Conservation (phyloP, 1,284 basidiomycete genomes). For the Leccinum huronense region DNA sequence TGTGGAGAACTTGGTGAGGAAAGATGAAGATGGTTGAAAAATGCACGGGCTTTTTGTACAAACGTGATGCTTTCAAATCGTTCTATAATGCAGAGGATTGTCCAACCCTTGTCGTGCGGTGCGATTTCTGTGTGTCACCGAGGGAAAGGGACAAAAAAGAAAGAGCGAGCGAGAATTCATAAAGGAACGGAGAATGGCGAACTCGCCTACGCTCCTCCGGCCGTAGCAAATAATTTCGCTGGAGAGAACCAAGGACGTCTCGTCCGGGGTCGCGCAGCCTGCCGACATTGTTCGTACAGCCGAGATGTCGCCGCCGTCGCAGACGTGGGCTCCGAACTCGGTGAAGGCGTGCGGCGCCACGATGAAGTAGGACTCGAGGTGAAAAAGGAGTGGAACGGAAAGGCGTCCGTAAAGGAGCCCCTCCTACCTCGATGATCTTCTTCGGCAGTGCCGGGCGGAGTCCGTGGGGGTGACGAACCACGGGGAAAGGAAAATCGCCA, state of each 20-base stretch:
- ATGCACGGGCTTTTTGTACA: slow-evolving; percentile 26
- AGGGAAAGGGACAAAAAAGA: slow-evolving; percentile 11
- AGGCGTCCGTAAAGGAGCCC: slow-evolving; percentile 43
- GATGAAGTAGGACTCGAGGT: slow-evolving; percentile 34
- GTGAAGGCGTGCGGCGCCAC: slow-evolving; percentile 35
- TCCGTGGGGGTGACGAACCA: slow-evolving; percentile 34
- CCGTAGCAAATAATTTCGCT: slow-evolving; percentile 50
- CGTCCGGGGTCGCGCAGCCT: slow-evolving; percentile 45
- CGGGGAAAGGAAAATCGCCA: slow-evolving; percentile 46
- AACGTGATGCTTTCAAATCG: slow-evolving; percentile 19
- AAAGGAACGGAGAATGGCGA: slow-evolving; percentile 16
- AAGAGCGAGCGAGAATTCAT: slow-evolving; percentile 1
- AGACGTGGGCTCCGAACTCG: slow-evolving; percentile 26
- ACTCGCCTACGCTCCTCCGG: slow-evolving; percentile 38
- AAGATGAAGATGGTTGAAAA: slow-evolving; percentile 22
- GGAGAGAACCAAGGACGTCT: slow-evolving; percentile 60
- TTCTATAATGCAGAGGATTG: slow-evolving; percentile 2
- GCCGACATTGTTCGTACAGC: slow-evolving; percentile 36
- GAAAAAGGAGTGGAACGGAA: slow-evolving; percentile 43
- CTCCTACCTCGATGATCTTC: slow-evolving; percentile 30
- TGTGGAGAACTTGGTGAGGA: slow-evolving; percentile 21
- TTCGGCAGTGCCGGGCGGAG: slow-evolving; percentile 24
- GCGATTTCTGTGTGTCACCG: slow-evolving; percentile 5
- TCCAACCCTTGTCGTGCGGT: neutral
- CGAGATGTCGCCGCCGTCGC: slow-evolving; percentile 14